phyloP scores from a whole-genome alignment of 257 asterid species.

The Coffea eugenioides region DNA sequence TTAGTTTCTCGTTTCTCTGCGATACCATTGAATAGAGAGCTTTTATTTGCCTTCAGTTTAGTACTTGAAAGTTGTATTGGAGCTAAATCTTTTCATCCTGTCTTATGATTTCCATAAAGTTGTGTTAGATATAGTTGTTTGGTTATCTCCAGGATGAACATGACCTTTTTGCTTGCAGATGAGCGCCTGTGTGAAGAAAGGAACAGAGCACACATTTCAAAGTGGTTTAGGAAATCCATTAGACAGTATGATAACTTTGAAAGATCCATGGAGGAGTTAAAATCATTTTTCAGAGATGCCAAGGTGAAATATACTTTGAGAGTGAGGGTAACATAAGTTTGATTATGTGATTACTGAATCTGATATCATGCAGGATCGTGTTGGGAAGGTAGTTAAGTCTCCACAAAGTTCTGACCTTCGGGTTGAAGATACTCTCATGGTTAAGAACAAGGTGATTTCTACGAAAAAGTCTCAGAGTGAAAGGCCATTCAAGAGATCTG shows the following conservation, averaged over 20 bases:
- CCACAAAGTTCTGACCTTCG: constrained; percentile 35
- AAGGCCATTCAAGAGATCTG: constrained; percentile 26
- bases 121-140: constrained; percentile 10
- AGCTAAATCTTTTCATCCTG: background rate
- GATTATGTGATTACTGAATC: constrained; percentile 5
- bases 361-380: constrained; percentile 48
- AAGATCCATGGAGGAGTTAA: constrained; percentile 63
- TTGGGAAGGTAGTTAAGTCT: constrained; percentile 35
- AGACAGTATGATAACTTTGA: constrained; percentile 61
- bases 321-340: background rate
- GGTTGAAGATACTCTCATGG: constrained; percentile 34
- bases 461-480: constrained; percentile 35
- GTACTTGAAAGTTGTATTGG: background rate
- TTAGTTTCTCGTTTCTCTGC: background rate
- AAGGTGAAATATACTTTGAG: constrained; percentile 44
- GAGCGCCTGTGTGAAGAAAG: constrained; percentile 83
- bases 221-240: constrained; percentile 92
- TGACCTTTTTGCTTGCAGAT: constrained; percentile 49
- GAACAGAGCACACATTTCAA: constrained; percentile 74
- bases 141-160: constrained; percentile 6
- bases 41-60: background rate
- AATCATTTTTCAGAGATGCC: constrained; percentile 68
- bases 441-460: constrained; percentile 21
- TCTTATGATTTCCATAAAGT: background rate
- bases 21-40: background rate